phyloP scores from a whole-genome alignment of 2,329 filamentous ascomycete species.

The Claviceps quebecensis region DNA sequence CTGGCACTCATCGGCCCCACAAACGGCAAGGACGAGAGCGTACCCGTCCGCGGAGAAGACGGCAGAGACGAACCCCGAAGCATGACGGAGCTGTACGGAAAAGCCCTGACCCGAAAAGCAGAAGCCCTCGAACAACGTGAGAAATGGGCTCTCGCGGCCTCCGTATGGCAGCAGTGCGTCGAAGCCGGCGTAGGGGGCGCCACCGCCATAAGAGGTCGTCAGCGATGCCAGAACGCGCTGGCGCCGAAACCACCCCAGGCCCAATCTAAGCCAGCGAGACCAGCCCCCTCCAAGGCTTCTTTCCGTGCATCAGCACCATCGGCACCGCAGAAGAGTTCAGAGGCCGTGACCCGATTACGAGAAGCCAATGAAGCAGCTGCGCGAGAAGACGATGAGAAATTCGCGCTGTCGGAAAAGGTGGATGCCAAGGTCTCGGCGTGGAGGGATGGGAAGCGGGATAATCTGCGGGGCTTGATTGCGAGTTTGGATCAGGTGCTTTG shows the following conservation, averaged over 20 bases:
- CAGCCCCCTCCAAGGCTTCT: constrained; percentile 25
- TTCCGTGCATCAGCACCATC: constrained; percentile 24
- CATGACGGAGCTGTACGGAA: constrained; percentile 88
- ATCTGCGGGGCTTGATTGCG: constrained; percentile 72
- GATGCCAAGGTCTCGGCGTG: constrained; percentile 67
- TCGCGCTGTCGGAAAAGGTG: constrained; percentile 73
- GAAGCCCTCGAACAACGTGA: constrained; percentile 94
- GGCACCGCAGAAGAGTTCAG: constrained; percentile 41
- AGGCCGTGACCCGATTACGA: constrained; percentile 70
- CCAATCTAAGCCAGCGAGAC: constrained; percentile 17
- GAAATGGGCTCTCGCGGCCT: constrained; percentile 73
- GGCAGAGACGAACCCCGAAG: constrained; percentile 54
- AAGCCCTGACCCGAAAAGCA: constrained; percentile 85
- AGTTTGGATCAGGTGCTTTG: constrained; percentile 83
- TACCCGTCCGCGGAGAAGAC: constrained; percentile 49
- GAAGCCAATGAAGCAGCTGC: constrained; percentile 78
- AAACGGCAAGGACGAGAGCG: constrained; percentile 66
- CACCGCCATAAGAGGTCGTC: constrained; percentile 70
- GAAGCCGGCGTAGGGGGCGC: constrained; percentile 76
- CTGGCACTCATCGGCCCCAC: constrained; percentile 65
- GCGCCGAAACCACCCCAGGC: constrained; percentile 46
- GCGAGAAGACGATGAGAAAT: constrained; percentile 80
- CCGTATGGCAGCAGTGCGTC: constrained; percentile 70
- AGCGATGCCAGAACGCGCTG: constrained; percentile 79
- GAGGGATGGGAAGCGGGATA: constrained; percentile 86